Evolutionary conservation across 306 rosid species (phyloP).

Genomic region (Castanea sativa): DNA sequence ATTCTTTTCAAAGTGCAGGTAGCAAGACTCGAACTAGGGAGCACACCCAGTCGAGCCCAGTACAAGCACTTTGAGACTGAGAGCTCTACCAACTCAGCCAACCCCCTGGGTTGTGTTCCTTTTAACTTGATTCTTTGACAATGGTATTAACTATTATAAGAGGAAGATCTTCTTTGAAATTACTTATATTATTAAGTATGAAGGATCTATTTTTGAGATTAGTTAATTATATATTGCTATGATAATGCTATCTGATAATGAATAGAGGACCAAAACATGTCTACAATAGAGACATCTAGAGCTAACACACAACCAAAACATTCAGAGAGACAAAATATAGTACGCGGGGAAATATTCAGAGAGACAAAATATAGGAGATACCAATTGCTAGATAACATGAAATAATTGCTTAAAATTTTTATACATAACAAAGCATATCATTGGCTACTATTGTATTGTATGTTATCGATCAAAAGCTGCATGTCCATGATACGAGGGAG

Average conservation of each 20-base stretch:
- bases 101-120: background rate
- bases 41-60: too few relatives aligned
- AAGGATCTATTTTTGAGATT: background rate
- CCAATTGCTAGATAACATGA: background rate
- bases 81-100: too few relatives aligned
- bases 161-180: background rate
- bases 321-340: background rate
- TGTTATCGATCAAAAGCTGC: background rate
- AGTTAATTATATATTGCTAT: background rate
- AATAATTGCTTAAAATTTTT: background rate
- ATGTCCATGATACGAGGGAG: background rate
- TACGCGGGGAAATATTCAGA: background rate
- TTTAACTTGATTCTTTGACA: background rate
- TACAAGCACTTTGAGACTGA: too few relatives aligned
- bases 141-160: background rate
- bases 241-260: background rate
- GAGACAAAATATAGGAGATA: background rate
- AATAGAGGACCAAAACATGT: background rate
- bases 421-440: background rate
- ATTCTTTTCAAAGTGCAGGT: too few relatives aligned
- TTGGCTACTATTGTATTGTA: background rate
- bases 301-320: background rate
- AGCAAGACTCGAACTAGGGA: too few relatives aligned
- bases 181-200: background rate
- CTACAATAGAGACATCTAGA: background rate